Percentiles rank a stretch among this genome's conserved stretches.
Evolutionary conservation across 2,329 filamentous ascomycete genomes (phyloP).

Genomic region (Blastomyces parvus): DNA sequence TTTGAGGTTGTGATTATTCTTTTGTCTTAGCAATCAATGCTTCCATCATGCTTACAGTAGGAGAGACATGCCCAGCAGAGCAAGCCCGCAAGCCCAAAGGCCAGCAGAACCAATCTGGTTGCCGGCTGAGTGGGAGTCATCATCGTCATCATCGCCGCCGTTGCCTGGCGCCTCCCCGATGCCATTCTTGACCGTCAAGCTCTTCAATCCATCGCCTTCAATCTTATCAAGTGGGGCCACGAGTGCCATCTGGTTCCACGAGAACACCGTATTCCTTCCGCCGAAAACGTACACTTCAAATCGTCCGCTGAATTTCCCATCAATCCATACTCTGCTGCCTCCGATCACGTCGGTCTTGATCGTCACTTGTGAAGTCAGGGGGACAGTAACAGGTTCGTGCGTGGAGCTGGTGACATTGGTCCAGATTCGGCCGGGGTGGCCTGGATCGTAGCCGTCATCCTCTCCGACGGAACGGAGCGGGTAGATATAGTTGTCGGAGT

Average conservation of each 20-base stretch:
- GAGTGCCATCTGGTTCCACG: conserved; percentile 50
- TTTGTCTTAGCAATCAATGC: not conserved
- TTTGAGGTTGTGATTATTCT: not conserved
- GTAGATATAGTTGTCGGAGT: conserved; percentile 39
- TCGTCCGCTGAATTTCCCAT: conserved; percentile 39
- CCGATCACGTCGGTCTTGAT: conserved; percentile 39
- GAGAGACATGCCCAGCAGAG: not conserved
- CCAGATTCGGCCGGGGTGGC: conserved; percentile 46
- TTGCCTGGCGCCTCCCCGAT: not conserved
- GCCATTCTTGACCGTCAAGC: not conserved
- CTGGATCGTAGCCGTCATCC: conserved; percentile 38
- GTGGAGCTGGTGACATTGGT: conserved; percentile 39
- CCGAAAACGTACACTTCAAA: conserved; percentile 49
- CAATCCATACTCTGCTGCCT: conserved; percentile 43
- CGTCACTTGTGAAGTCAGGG: conserved; percentile 27
- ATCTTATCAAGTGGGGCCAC: conserved; percentile 40
- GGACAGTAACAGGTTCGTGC: conserved; percentile 35
- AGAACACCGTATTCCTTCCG: conserved; percentile 43
- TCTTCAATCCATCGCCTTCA: conserved; percentile 17
- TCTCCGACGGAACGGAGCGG: conserved; percentile 40
- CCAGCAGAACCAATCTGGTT: not conserved
- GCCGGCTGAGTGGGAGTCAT: not conserved
- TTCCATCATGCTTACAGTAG: not conserved
- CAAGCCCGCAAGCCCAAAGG: not conserved
- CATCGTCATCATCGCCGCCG: not conserved